Evolutionary conservation across 2,329 filamentous ascomycete genomes (phyloP).

Genomic region (Sarocladium kiliense): DNA sequence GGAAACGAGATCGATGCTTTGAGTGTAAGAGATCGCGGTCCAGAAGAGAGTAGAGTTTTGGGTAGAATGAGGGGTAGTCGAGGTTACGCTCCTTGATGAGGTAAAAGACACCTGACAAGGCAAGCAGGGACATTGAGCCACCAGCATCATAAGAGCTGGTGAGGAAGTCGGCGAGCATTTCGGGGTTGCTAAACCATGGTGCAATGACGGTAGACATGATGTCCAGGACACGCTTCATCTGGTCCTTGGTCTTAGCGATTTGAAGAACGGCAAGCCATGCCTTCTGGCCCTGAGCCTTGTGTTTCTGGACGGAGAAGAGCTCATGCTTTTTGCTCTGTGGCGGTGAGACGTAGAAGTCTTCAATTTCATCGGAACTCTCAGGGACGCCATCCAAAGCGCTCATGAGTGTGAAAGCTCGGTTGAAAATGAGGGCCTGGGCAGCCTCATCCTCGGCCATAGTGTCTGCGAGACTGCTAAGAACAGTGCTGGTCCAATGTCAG

Average conservation of each 20-base stretch:
- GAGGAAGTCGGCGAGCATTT: constrained; percentile 91
- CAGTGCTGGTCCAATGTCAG: constrained; percentile 18
- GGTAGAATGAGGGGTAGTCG: constrained; percentile 92
- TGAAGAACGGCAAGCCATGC: constrained; percentile 79
- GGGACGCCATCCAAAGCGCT: constrained; percentile 67
- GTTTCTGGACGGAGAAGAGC: constrained; percentile 59
- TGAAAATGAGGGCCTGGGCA: constrained; percentile 36
- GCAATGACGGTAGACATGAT: constrained; percentile 73
- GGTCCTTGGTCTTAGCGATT: constrained; percentile 59
- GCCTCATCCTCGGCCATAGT: neutral
- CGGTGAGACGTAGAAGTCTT: constrained; percentile 61
- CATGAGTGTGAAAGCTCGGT: constrained; percentile 57
- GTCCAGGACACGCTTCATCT: constrained; percentile 73
- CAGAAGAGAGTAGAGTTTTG: constrained; percentile 88
- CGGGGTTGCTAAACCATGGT: constrained; percentile 84
- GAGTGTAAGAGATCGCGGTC: constrained; percentile 85
- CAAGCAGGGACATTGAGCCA: constrained; percentile 80
- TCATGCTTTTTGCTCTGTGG: constrained; percentile 64
- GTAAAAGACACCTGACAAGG: constrained; percentile 90
- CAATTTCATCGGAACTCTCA: constrained; percentile 57
- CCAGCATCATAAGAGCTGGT: constrained; percentile 89
- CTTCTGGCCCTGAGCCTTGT: constrained; percentile 77
- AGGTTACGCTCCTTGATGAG: constrained; percentile 90
- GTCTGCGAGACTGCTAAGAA: constrained; percentile 19
- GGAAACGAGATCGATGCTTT: constrained; percentile 89